Conservation (phyloP, 73 alveolate genomes). For the Paramecium bursaria region DNA sequence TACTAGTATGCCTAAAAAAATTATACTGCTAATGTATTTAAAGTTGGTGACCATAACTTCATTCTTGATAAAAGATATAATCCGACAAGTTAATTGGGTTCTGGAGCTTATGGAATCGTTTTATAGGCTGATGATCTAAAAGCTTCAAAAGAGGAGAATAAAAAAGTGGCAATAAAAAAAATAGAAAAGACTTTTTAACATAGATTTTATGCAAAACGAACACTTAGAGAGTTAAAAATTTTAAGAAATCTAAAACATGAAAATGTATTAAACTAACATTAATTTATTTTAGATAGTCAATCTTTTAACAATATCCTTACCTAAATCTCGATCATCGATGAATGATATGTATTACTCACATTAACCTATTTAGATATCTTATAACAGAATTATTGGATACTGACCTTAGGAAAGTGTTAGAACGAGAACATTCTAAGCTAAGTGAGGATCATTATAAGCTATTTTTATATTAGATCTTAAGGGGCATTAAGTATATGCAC, state of each 20-base stretch:
- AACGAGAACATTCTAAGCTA: constrained; percentile 90
- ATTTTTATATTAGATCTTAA: constrained; percentile 92
- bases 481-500: constrained; percentile 95
- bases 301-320: constrained; percentile 69
- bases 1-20: constrained; percentile 41
- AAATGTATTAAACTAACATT: constrained; percentile 62
- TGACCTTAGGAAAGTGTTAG: constrained; percentile 93
- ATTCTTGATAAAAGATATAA: constrained; percentile 64
- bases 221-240: constrained; percentile 75
- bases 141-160: constrained; percentile 46
- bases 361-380: constrained; percentile 68
- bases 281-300: constrained; percentile 53
- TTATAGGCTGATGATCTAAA: constrained; percentile 60
- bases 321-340: constrained; percentile 70
- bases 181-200: constrained; percentile 64
- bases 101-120: constrained; percentile 71
- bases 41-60: constrained; percentile 58
- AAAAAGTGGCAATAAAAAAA: constrained; percentile 69
- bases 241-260: constrained; percentile 78
- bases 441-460: constrained; percentile 95
- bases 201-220: constrained; percentile 71
- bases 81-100: constrained; percentile 53
- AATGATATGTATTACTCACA: constrained; percentile 69
- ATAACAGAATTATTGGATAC: constrained; percentile 98
- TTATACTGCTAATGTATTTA: constrained; percentile 52